Percentiles rank a stretch among this genome's conserved stretches.
Conservation (phyloP, 129 eudicot species). For the Smallanthus sonchifolius region DNA sequence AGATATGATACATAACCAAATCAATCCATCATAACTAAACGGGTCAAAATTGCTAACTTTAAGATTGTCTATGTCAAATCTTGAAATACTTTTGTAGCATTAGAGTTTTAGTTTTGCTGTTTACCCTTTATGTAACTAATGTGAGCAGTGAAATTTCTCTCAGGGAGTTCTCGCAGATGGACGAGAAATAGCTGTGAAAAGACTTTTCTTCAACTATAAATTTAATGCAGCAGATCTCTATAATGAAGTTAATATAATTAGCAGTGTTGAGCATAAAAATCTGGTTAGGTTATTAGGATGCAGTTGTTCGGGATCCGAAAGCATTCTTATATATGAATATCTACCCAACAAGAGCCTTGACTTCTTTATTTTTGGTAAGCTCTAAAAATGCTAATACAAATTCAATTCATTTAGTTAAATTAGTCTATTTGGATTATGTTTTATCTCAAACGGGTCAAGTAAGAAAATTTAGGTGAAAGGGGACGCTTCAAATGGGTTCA, state of each 20-base stretch:
- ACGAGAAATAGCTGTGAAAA: conserved; percentile 87
- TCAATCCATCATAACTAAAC: not conserved
- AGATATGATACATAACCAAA: not conserved
- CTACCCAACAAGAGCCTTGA: conserved; percentile 77
- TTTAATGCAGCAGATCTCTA: conserved; percentile 84
- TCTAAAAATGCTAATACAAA: not conserved
- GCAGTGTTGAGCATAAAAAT: conserved; percentile 68
- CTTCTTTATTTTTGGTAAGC: conserved; percentile 58
- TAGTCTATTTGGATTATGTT: not conserved
- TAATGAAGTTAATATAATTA: conserved; percentile 73
- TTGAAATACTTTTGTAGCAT: not conserved
- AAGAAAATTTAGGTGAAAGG: not conserved
- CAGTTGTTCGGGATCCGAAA: conserved; percentile 76
- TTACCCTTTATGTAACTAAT: not conserved
- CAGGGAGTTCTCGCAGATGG: conserved; percentile 82
- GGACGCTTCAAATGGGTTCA: not conserved
- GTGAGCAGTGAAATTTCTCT: not conserved
- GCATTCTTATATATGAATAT: conserved; percentile 76
- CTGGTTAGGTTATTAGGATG: conserved; percentile 71
- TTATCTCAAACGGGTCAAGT: not conserved
- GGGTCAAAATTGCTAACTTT: not conserved
- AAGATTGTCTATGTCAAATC: not conserved
- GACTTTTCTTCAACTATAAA: conserved; percentile 78
- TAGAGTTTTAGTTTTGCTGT: not conserved
- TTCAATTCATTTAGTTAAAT: not conserved